A percentile compares a stretch with the other conserved stretches of the same genome.
These are phyloP conservation scores for Vicia faba DNA, from an alignment of 306 rosid genomes.

Conservation along the genomic window DNA sequence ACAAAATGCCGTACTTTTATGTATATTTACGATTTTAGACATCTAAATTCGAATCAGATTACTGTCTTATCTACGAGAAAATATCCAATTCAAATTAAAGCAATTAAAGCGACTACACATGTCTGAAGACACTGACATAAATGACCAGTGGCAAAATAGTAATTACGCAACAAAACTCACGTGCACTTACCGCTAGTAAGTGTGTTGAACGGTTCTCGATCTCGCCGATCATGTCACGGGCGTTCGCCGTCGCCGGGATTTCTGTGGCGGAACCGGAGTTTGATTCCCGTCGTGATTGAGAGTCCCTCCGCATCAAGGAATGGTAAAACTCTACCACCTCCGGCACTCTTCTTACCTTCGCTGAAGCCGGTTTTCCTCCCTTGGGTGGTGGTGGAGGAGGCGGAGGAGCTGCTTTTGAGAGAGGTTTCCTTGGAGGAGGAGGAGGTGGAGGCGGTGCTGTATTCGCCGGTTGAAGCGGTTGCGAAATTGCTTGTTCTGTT, in stretches of 20 bases:
- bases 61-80: conserved; percentile 54
- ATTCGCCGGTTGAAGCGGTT: conserved; percentile 37
- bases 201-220: conserved; percentile 98
- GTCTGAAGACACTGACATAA: conserved; percentile 52
- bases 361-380: conserved; percentile 49
- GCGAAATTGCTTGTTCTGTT: conserved; percentile 44
- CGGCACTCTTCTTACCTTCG: conserved; percentile 80
- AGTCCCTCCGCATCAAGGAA: conserved; percentile 90
- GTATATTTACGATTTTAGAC: conserved; percentile 43
- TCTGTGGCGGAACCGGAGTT: conserved; percentile 48
- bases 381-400: conserved; percentile 72
- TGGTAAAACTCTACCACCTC: conserved; percentile 99
- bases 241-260: conserved; percentile 59
- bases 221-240: conserved; percentile 99
- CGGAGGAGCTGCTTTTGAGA: conserved; percentile 55
- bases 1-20: conserved; percentile 32
- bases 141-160: conserved; percentile 51
- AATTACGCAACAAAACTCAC: conserved; percentile 39
- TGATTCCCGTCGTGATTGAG: conserved; percentile 61
- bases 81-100: conserved; percentile 36
- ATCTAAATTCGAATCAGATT: conserved; percentile 45
- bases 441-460: conserved; percentile 36
- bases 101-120: conserved; percentile 43
- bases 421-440: conserved; percentile 42
- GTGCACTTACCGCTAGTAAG: conserved; percentile 77